A percentile compares a stretch with the other conserved stretches of the same genome.
phyloP scores from a whole-genome alignment of 2,329 filamentous ascomycete species.

The Fusarium domesticum region DNA sequence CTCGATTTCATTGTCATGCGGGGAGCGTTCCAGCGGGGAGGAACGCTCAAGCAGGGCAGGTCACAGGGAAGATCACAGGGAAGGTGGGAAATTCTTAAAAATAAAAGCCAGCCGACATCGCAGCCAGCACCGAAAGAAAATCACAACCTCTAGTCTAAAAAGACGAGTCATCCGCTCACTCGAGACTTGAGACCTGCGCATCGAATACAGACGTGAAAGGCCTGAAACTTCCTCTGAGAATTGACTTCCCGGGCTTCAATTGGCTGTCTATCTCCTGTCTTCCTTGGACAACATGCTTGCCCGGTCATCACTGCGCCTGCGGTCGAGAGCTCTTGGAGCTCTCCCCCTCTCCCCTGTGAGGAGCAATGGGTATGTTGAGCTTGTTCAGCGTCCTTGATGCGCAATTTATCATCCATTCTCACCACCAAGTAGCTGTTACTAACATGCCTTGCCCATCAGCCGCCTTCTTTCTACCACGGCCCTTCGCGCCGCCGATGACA shows the following conservation, averaged over 20 bases:
- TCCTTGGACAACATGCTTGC: slow-evolving; percentile 28
- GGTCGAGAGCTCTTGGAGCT: slow-evolving; percentile 30
- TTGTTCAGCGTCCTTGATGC: background rate
- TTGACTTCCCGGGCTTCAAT: slow-evolving; percentile 18
- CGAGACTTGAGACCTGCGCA: slow-evolving; percentile 5
- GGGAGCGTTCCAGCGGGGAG: slow-evolving; percentile 22
- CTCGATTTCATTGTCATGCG: slow-evolving; percentile 28
- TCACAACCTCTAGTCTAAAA: slow-evolving; percentile 10
- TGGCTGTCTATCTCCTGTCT: slow-evolving; percentile 12
- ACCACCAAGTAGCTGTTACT: background rate
- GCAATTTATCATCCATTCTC: background rate
- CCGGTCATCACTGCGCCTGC: slow-evolving; percentile 25
- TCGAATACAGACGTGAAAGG: slow-evolving; percentile 9
- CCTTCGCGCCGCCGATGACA: slow-evolving; percentile 46
- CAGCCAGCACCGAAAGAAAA: slow-evolving; percentile 19
- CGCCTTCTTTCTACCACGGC: slow-evolving; percentile 51
- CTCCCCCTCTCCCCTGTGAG: slow-evolving; percentile 20
- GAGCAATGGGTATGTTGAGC: slow-evolving; percentile 27
- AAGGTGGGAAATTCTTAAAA: slow-evolving; percentile 25
- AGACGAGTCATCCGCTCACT: slow-evolving; percentile 3
- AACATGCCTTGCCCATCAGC: slow-evolving; percentile 28
- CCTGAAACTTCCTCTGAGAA: slow-evolving; percentile 8
- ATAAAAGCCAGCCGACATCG: slow-evolving; percentile 31
- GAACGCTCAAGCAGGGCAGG: slow-evolving; percentile 8
- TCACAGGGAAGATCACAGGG: slow-evolving; percentile 39